Conservation (phyloP, 352 stramenopile genomes). For the Pythium sp. region DNA sequence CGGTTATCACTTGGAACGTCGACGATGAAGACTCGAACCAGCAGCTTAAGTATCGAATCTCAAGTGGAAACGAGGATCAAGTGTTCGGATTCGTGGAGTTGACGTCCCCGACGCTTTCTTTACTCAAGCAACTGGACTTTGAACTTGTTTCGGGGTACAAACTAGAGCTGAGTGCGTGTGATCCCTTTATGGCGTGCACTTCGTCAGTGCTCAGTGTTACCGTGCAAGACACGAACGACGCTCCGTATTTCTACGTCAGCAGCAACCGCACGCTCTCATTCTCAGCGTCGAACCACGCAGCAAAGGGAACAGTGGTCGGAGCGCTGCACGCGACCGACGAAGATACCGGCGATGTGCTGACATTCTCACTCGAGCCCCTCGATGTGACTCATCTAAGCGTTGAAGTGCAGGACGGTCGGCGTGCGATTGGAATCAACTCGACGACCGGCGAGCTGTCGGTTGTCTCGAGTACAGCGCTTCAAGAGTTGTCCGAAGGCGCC, state of each 20-base stretch:
- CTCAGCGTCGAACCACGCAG: slow-evolving; percentile 5
- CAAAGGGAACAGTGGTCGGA: background rate
- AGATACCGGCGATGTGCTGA: slow-evolving; percentile 9
- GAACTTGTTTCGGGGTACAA: slow-evolving; percentile 3
- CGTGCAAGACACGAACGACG: slow-evolving; percentile 9
- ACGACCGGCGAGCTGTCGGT: slow-evolving; percentile 11
- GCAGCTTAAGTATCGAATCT: slow-evolving; percentile 25
- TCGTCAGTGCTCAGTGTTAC: background rate
- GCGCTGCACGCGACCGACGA: slow-evolving; percentile 7
- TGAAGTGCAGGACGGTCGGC: background rate
- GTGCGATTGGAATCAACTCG: slow-evolving; percentile 5
- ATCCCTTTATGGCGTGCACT: slow-evolving; percentile 10
- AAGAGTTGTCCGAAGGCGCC: background rate
- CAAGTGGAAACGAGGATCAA: slow-evolving; percentile 18
- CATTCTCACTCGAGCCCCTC: slow-evolving; percentile 5
- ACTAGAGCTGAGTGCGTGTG: slow-evolving; percentile 7
- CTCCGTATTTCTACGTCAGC: slow-evolving; percentile 5
- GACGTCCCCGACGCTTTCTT: background rate
- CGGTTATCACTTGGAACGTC: slow-evolving; percentile 26
- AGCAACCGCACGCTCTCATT: slow-evolving; percentile 8
- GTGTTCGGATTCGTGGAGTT: slow-evolving; percentile 19
- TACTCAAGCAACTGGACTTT: slow-evolving; percentile 2
- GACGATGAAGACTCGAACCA: slow-evolving; percentile 24
- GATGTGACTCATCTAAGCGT: background rate
- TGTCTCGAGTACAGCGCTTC: background rate